These are phyloP conservation scores for Pistacia vera DNA, from an alignment of 345 rosid genomes.

Conservation along the genomic window DNA sequence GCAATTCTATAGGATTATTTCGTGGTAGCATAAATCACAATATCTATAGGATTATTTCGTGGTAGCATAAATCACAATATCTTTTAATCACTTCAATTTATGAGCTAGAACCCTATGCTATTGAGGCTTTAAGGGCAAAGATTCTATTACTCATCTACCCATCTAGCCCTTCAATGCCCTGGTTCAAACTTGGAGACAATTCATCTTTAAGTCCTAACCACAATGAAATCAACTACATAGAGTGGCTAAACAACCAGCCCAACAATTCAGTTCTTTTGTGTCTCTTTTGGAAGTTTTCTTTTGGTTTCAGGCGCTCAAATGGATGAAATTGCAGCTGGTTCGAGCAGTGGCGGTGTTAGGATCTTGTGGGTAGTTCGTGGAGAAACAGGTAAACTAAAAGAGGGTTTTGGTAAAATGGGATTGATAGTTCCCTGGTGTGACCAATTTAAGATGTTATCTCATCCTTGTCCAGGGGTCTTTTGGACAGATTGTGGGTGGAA, in stretches of 20 bases:
- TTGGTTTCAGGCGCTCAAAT: constrained; percentile 36
- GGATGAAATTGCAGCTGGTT: constrained; percentile 38
- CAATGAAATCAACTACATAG: background rate
- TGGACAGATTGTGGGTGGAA: constrained; percentile 36
- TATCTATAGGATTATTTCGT: constrained; percentile 53
- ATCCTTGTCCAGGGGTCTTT: constrained; percentile 24
- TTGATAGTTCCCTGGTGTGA: constrained; percentile 28
- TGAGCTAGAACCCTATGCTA: constrained; percentile 46
- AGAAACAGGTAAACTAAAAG: no score
- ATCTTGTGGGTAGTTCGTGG: constrained; percentile 40
- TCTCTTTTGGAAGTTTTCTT: constrained; percentile 42
- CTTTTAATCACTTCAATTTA: constrained; percentile 49
- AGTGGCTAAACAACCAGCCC: constrained; percentile 45
- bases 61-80: constrained; percentile 45
- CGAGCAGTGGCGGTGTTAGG: constrained; percentile 23
- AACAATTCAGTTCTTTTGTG: constrained; percentile 33
- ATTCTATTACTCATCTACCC: no score
- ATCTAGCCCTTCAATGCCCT: constrained; percentile 35
- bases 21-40: constrained; percentile 41
- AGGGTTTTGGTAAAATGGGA: no score
- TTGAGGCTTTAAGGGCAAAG: no score
- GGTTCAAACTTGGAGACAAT: no score
- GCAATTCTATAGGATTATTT: constrained; percentile 31
- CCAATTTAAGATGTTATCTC: constrained; percentile 24
- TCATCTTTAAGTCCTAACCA: background rate